Base-by-base conservation (phyloP, 768 basidiomycete species). In the Collybiopsis luxurians region DNA sequence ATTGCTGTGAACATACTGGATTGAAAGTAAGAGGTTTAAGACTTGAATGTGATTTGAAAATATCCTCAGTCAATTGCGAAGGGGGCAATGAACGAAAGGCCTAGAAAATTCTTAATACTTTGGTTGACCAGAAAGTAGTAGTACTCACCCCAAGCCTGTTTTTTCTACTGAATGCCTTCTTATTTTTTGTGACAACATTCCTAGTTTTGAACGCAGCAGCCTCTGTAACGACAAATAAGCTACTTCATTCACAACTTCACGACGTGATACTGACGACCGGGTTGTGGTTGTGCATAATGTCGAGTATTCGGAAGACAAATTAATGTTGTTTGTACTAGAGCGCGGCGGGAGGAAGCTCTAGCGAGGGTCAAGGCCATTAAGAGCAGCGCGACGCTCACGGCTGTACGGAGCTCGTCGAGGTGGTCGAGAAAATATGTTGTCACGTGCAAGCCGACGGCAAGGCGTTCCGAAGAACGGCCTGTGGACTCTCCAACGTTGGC, bases 131-230 rank as follows among this genome's bases (percentile, higher is more conserved):
- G 4, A 19, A 26, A 47, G 4, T 12, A 27, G 23, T 17, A 38
- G 23, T 3, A 38, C 44, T 27, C n/a, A 55, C 54, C 13, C 44
- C 54, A 36, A 55, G 23, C 34, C 54, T 42, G 13, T 55, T 55
- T 44, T 45, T 47, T 28, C 45, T 55, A 54, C 40, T 54, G 12
- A 54, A 54, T 2, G 54, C 44, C 54, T 55, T 55, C 24, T 45
- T 55, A 15, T 47, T 39, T 23, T 47, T 54, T 0, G 39, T 28
- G 3, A 4, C 49, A 17, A 38, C 31, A n/a, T 38, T 55, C 19
- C 36, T 21, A 27, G 36, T 44, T 34, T 46, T 55, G 54, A 55
- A 55, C 4, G 45, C 26, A 45, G 15, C 27, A 11, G 24, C 19
- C 28, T 55, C 53, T 55, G 28, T 23, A 21, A 17, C n/a, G 7